Evolutionary conservation across 2,329 filamentous ascomycete genomes (phyloP).

Genomic region (Monilinia laxa): DNA sequence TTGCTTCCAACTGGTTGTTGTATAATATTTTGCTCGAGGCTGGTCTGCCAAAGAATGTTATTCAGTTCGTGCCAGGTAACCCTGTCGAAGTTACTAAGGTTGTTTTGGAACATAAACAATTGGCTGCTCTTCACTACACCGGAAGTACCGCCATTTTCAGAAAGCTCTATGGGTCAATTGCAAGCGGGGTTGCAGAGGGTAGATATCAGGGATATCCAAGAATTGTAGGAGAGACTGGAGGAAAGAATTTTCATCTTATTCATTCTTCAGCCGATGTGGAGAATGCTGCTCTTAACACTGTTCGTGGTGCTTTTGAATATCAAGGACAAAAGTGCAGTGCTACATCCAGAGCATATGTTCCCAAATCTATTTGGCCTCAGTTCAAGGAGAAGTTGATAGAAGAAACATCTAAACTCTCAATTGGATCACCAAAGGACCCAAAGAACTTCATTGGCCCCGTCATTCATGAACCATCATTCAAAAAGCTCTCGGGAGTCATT

Average conservation of each 20-base stretch:
- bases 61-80: slow-evolving; percentile 90
- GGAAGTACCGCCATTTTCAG: slow-evolving; percentile 91
- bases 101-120: slow-evolving; percentile 73
- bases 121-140: slow-evolving; percentile 92
- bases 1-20: slow-evolving; percentile 84
- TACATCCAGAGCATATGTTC: slow-evolving; percentile 75
- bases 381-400: slow-evolving; percentile 65
- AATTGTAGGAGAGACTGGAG: slow-evolving; percentile 86
- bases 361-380: slow-evolving; percentile 69
- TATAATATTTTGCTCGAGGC: slow-evolving; percentile 90
- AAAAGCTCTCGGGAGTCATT: slow-evolving; percentile 74
- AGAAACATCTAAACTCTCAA: slow-evolving; percentile 67
- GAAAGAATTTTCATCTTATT: slow-evolving; percentile 89
- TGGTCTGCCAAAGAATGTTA: slow-evolving; percentile 81
- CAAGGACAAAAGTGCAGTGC: slow-evolving; percentile 92
- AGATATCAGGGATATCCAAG: slow-evolving; percentile 83
- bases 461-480: slow-evolving; percentile 78
- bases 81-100: slow-evolving; percentile 78
- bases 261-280: slow-evolving; percentile 74
- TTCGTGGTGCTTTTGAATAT: slow-evolving; percentile 86
- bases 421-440: slow-evolving; percentile 67
- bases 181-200: slow-evolving; percentile 74
- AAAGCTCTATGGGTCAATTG: slow-evolving; percentile 82
- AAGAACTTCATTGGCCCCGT: slow-evolving; percentile 86
- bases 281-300: slow-evolving; percentile 77